These are phyloP conservation scores for Micromonas pusilla DNA, from an alignment of 139 green algal genomes.

Conservation along the genomic window DNA sequence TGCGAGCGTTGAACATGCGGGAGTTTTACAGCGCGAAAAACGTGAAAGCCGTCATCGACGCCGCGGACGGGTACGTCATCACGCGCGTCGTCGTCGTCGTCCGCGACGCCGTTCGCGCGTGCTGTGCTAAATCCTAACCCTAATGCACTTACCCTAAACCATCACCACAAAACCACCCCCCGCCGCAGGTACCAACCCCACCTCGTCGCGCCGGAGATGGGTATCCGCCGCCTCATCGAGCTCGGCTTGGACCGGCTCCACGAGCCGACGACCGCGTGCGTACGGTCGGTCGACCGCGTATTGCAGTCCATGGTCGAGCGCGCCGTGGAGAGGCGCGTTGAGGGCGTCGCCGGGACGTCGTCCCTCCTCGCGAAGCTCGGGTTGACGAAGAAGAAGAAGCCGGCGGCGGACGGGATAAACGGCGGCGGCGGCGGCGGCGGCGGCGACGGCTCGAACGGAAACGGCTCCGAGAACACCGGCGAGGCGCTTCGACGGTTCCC, in stretches of 20 bases:
- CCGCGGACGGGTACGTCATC: constrained; percentile 83
- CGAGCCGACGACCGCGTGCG: not conserved
- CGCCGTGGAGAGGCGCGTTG: not conserved
- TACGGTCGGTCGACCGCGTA: not conserved
- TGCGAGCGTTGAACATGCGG: constrained; percentile 34
- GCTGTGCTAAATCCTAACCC: too few species aligned
- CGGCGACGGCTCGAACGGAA: too few species aligned
- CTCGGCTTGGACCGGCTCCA: not conserved
- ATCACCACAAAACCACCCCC: too few species aligned
- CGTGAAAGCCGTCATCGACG: constrained; percentile 27
- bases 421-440: too few species aligned
- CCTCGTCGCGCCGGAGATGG: constrained; percentile 91
- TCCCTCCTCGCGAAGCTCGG: too few species aligned
- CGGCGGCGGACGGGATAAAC: too few species aligned
- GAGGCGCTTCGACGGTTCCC: constrained; percentile 35
- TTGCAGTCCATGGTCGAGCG: not conserved
- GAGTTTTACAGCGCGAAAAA: constrained; percentile 28
- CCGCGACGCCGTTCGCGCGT: too few species aligned
- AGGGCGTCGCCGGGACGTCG: not conserved
- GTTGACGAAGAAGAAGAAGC: too few species aligned
- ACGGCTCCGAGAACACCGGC: not conserved
- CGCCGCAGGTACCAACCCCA: constrained; percentile 97
- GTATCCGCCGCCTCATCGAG: constrained; percentile 86
- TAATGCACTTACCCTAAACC: too few species aligned
- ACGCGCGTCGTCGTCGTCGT: too few species aligned